phyloP scores from a whole-genome alignment of 1,284 basidiomycete species.

The Trametes versicolor region DNA sequence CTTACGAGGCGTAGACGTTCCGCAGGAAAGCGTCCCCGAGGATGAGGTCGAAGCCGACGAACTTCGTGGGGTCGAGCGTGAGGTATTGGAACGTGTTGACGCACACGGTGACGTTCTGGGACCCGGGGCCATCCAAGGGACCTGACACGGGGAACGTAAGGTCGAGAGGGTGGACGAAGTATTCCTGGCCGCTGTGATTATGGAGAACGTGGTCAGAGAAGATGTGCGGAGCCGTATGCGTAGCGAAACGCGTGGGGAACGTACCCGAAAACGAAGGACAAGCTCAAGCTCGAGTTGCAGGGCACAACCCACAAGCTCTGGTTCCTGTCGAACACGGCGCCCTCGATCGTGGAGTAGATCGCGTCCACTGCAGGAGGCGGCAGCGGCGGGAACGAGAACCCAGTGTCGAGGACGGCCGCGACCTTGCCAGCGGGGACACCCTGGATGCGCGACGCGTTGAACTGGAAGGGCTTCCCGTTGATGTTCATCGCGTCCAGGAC shows the following conservation, averaged over 20 bases:
- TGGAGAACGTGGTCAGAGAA: background rate
- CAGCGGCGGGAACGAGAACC: slow-evolving; percentile 43
- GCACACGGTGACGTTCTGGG: slow-evolving; percentile 4
- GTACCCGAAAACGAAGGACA: slow-evolving; percentile 43
- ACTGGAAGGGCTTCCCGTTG: slow-evolving; percentile 41
- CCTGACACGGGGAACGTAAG: background rate
- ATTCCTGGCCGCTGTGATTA: slow-evolving; percentile 6
- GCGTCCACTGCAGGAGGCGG: slow-evolving; percentile 40
- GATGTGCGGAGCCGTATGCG: background rate
- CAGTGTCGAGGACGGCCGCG: slow-evolving; percentile 46
- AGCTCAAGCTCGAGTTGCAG: slow-evolving; percentile 36
- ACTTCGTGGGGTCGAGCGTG: slow-evolving; percentile 30
- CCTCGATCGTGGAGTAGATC: slow-evolving; percentile 43
- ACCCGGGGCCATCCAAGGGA: background rate
- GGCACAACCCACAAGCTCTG: slow-evolving; percentile 39
- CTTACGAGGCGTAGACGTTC: slow-evolving; percentile 53
- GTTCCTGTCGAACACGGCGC: slow-evolving; percentile 35
- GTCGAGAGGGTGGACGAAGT: slow-evolving; percentile 13
- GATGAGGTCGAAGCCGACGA: slow-evolving; percentile 44
- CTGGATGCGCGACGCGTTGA: slow-evolving; percentile 41
- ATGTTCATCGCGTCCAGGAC: slow-evolving; percentile 43
- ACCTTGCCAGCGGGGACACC: slow-evolving; percentile 40
- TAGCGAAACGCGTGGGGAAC: slow-evolving; percentile 5
- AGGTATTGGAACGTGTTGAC: slow-evolving; percentile 12
- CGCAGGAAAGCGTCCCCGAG: slow-evolving; percentile 51